A percentile compares a stretch with the other conserved stretches of the same genome.
phyloP scores from a whole-genome alignment of 192 early-diverging fungal species.

The Dissophora ornata region DNA sequence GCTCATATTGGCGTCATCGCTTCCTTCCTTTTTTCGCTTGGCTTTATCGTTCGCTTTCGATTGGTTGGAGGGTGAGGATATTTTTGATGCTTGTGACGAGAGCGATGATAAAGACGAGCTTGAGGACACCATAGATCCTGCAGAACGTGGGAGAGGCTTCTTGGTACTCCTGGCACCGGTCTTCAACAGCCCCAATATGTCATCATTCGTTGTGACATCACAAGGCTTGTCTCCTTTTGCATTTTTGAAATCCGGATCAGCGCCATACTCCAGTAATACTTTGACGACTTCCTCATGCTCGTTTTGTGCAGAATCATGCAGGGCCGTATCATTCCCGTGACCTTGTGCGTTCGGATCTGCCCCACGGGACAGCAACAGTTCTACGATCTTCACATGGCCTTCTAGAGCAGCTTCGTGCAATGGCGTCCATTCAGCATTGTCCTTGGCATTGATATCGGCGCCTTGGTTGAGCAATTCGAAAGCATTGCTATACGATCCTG shows the following conservation, averaged over 20 bases:
- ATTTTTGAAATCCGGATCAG: slow-evolving; percentile 59
- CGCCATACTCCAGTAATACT: slow-evolving; percentile 59
- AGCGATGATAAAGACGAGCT: slow-evolving; percentile 22
- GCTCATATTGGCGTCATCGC: slow-evolving; percentile 37
- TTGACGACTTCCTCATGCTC: slow-evolving; percentile 61
- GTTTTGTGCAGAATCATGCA: slow-evolving; percentile 75
- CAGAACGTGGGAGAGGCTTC: slow-evolving; percentile 8
- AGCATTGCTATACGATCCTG: slow-evolving; percentile 63
- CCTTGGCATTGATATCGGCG: slow-evolving; percentile 73
- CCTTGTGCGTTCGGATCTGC: slow-evolving; percentile 70
- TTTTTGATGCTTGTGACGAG: slow-evolving; percentile 15
- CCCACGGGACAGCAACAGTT: slow-evolving; percentile 63
- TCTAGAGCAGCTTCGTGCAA: slow-evolving; percentile 65
- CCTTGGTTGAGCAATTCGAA: slow-evolving; percentile 66
- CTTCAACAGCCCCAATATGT: slow-evolving; percentile 44
- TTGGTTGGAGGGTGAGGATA: background rate
- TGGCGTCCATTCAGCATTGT: slow-evolving; percentile 74
- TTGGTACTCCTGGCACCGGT: slow-evolving; percentile 33
- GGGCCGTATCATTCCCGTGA: slow-evolving; percentile 67
- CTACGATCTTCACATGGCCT: slow-evolving; percentile 59
- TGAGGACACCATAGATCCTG: background rate
- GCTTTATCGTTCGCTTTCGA: slow-evolving; percentile 3
- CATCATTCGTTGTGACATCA: slow-evolving; percentile 57
- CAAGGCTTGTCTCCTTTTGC: slow-evolving; percentile 67
- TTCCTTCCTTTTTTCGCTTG: slow-evolving; percentile 25